A percentile compares a stretch with the other conserved stretches of the same genome.
Evolutionary conservation across 352 stramenopile genomes (phyloP).

Genomic region (Phytophthora macrochlamydospora): DNA sequence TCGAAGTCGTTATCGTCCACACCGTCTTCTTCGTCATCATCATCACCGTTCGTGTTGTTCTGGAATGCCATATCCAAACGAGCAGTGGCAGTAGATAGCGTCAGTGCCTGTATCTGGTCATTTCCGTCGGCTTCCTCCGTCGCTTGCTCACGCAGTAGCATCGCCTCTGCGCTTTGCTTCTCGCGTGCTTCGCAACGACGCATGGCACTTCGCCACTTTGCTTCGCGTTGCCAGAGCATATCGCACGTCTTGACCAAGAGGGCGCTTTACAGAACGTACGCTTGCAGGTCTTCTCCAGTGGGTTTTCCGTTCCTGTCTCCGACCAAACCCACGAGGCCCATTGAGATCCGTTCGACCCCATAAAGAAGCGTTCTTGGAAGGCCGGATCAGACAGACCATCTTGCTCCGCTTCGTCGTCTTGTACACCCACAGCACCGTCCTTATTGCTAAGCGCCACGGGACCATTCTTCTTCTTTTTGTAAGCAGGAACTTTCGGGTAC

Average conservation of each 20-base stretch:
- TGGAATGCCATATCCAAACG: slow-evolving; percentile 50
- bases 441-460: slow-evolving; percentile 39
- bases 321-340: slow-evolving; percentile 82
- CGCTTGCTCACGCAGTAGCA: slow-evolving; percentile 69
- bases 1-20: slow-evolving; percentile 40
- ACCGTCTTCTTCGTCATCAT: slow-evolving; percentile 40
- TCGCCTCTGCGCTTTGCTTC: slow-evolving; percentile 64
- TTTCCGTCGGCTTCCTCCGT: slow-evolving; percentile 48
- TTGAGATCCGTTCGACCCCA: slow-evolving; percentile 47
- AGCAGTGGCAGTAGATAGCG: slow-evolving; percentile 32
- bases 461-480: slow-evolving; percentile 44
- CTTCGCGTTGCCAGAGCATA: slow-evolving; percentile 63
- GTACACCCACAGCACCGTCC: slow-evolving; percentile 29
- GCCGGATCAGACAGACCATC: slow-evolving; percentile 64
- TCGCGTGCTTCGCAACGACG: slow-evolving; percentile 51
- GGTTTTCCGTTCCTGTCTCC: slow-evolving; percentile 47
- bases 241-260: slow-evolving; percentile 61
- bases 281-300: slow-evolving; percentile 64
- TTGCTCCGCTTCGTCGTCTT: slow-evolving; percentile 44
- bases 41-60: slow-evolving; percentile 30
- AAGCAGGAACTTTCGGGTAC: slow-evolving; percentile 50
- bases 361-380: slow-evolving; percentile 73
- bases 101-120: slow-evolving; percentile 54
- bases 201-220: slow-evolving; percentile 69
- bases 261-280: slow-evolving; percentile 64